These are phyloP conservation scores for Kurtzmaniella cleridarum DNA, from an alignment of 805 yeast species.

Conservation along the genomic window DNA sequence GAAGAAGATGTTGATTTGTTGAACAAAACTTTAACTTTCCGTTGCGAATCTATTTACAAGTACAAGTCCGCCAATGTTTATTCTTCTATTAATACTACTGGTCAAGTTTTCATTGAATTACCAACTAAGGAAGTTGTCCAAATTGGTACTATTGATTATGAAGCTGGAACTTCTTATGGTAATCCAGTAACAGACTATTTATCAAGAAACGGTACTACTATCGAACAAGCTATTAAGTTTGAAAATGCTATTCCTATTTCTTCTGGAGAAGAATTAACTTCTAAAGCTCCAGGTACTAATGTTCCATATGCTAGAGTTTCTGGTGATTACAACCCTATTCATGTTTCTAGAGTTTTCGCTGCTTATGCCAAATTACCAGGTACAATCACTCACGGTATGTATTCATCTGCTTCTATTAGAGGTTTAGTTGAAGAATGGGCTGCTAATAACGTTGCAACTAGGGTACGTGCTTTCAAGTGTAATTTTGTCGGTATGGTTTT, in stretches of 20 bases:
- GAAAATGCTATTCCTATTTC: constrained; percentile 87
- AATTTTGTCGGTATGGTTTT: constrained; percentile 94
- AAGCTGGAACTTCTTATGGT: constrained; percentile 90
- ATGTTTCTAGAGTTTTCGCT: constrained; percentile 92
- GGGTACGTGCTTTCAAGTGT: constrained; percentile 92
- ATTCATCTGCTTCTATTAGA: constrained; percentile 92
- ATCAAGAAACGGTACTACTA: constrained; percentile 83
- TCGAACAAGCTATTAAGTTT: constrained; percentile 88
- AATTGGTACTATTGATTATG: constrained; percentile 79
- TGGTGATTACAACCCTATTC: constrained; percentile 98
- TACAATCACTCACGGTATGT: constrained; percentile 99
- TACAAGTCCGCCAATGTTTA: constrained; percentile 73
- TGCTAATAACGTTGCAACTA: constrained; percentile 91
- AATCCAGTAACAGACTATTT: constrained; percentile 96
- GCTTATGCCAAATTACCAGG: constrained; percentile 92
- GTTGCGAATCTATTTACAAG: constrained; percentile 78
- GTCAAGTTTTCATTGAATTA: constrained; percentile 80
- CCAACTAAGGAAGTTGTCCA: constrained; percentile 86
- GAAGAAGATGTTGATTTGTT: constrained; percentile 65
- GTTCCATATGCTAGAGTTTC: constrained; percentile 96
- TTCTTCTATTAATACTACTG: constrained; percentile 76
- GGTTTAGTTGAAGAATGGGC: constrained; percentile 97
- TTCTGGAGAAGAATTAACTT: constrained; percentile 52
- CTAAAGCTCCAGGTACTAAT: constrained; percentile 91
- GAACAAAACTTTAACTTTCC: constrained; percentile 78